phyloP scores from a whole-genome alignment of 495 filamentous ascomycete species.

The Copromyces sp. region DNA sequence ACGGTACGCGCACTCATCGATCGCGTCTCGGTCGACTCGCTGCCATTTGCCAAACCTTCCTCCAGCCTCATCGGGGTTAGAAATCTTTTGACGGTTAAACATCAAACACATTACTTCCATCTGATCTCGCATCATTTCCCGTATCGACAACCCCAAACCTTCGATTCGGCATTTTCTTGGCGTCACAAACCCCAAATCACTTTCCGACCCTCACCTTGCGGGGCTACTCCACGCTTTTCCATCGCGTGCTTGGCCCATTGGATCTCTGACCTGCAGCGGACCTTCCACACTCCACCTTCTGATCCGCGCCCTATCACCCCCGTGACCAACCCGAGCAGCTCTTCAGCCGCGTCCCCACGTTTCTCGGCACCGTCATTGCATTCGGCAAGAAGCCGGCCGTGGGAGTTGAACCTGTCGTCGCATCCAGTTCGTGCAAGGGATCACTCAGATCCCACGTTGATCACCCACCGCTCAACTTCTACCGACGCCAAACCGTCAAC shows the following conservation, averaged over 20 bases:
- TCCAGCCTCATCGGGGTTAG: background rate
- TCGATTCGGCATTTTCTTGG: constrained; percentile 2
- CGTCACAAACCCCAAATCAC: background rate
- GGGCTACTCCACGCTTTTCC: background rate
- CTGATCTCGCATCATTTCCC: background rate
- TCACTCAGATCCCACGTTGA: background rate
- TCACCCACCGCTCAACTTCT: constrained; percentile 11
- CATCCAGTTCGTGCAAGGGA: background rate
- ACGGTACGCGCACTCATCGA: background rate
- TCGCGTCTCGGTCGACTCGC: background rate
- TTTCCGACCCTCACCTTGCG: background rate
- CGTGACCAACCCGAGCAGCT: constrained; percentile 8
- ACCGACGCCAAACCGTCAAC: constrained; percentile 2
- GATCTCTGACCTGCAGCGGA: constrained; percentile 11
- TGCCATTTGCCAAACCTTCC: background rate
- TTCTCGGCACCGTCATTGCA: constrained; percentile 7
- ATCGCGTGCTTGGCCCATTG: constrained; percentile 1
- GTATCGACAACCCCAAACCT: background rate
- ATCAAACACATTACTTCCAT: background rate
- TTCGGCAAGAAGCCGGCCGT: background rate
- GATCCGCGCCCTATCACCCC: constrained; percentile 2
- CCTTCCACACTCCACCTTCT: constrained; percentile 10
- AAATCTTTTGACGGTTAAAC: background rate
- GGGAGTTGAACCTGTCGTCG: background rate
- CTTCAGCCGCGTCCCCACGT: constrained; percentile 14